phyloP scores from a whole-genome alignment of 78 protist genomes.

The Ministeria vibrans region DNA sequence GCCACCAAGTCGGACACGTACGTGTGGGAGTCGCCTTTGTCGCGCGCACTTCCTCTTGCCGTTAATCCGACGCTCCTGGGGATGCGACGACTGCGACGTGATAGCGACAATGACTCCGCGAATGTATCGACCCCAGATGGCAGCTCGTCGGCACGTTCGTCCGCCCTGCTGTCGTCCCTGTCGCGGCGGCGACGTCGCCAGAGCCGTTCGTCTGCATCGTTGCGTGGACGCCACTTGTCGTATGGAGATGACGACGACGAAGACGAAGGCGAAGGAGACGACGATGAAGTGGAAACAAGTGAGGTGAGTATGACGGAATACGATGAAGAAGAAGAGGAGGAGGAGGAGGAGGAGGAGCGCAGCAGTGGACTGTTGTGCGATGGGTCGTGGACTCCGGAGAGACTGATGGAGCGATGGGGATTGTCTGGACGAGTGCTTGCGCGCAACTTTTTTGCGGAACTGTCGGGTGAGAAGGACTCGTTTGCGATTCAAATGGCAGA shows the following conservation, averaged over 20 bases:
- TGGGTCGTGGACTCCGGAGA: neutral
- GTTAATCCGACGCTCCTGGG: neutral
- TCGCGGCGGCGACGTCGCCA: neutral
- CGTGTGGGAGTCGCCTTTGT: neutral
- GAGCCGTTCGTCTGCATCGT: no score
- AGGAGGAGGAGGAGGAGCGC: neutral
- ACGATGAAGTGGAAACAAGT: neutral
- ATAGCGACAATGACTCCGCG: neutral
- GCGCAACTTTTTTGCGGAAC: neutral
- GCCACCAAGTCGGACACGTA: neutral
- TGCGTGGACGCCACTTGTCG: neutral
- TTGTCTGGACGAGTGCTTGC: neutral
- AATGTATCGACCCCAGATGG: neutral
- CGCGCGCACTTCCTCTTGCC: neutral
- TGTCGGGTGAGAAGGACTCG: neutral
- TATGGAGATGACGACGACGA: neutral
- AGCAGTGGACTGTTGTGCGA: neutral
- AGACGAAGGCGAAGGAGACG: neutral
- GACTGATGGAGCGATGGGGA: neutral
- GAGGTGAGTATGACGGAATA: neutral
- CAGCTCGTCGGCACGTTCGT: neutral
- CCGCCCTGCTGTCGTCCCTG: neutral
- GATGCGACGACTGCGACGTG: neutral
- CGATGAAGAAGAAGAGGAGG: neutral
- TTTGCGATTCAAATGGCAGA: neutral